Evolutionary conservation across 2,329 filamentous ascomycete genomes (phyloP).

Genomic region (Fusarium humuli): DNA sequence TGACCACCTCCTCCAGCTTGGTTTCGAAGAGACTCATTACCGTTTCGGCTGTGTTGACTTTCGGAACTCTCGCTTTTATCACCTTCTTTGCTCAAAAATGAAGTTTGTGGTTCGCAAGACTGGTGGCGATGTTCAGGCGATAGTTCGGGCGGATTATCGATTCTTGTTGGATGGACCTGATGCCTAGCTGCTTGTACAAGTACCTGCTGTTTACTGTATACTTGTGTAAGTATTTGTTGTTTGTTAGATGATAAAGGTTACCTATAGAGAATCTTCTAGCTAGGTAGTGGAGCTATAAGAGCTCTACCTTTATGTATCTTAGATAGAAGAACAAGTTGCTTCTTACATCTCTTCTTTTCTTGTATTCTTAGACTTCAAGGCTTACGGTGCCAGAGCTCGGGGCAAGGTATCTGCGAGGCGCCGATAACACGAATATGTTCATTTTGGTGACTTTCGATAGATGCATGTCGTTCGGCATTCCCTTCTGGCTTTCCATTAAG

Average conservation of each 20-base stretch:
- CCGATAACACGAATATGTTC: neutral
- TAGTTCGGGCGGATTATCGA: neutral
- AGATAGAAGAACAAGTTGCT: too few species aligned
- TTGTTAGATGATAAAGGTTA: too few species aligned
- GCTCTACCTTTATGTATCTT: too few species aligned
- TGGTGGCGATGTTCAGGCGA: neutral
- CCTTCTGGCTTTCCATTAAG: neutral
- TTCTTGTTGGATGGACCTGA: too few species aligned
- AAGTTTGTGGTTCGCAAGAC: neutral
- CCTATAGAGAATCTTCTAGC: too few species aligned
- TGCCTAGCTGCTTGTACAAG: too few species aligned
- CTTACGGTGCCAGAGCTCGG: neutral
- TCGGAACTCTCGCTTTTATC: neutral
- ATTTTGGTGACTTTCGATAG: neutral
- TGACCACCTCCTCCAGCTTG: neutral
- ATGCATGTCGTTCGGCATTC: neutral
- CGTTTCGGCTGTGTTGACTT: neutral
- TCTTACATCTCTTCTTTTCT: too few species aligned
- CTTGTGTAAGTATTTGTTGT: too few species aligned
- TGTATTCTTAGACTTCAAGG: neutral
- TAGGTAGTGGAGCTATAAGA: too few species aligned
- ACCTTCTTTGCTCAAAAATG: neutral
- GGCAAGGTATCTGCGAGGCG: neutral
- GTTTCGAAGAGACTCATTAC: neutral
- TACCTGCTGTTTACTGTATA: too few species aligned